Conservation (phyloP, 768 basidiomycete genomes). For the Dendrothele bispora region DNA sequence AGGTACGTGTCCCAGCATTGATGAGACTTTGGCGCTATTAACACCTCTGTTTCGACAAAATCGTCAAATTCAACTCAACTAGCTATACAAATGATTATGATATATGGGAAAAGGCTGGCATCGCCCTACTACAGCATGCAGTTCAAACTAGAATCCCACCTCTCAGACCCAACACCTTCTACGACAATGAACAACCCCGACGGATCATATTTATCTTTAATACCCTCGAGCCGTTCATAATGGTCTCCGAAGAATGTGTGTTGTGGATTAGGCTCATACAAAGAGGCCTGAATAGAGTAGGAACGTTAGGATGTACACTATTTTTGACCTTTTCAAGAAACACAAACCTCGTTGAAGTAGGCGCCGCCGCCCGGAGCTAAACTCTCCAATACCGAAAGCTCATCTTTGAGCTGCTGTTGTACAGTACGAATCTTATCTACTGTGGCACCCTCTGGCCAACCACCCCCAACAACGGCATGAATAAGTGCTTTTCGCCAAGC, state of each 20-base stretch:
- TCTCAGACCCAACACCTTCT: constrained; percentile 49
- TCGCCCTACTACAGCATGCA: no score
- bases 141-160: constrained; percentile 42
- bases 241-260: constrained; percentile 49
- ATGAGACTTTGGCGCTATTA: no score
- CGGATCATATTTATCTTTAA: constrained; percentile 49
- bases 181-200: constrained; percentile 42
- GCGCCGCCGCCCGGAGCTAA: constrained; percentile 37
- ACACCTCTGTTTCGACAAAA: no score
- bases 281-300: constrained; percentile 33
- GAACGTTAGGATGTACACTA: neutral
- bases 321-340: neutral
- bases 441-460: constrained; percentile 8
- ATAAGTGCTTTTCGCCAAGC: constrained; percentile 45
- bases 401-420: constrained; percentile 14
- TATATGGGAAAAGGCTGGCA: no score
- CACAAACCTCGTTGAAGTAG: constrained; percentile 50
- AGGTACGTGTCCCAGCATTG: no score
- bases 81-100: no score
- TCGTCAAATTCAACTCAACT: no score
- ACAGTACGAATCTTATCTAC: constrained; percentile 12
- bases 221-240: constrained; percentile 34
- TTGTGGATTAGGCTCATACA: constrained; percentile 40
- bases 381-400: constrained; percentile 22
- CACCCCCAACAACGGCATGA: constrained; percentile 15